Conservation (phyloP, 345 rosid genomes). For the Gossypium australe region DNA sequence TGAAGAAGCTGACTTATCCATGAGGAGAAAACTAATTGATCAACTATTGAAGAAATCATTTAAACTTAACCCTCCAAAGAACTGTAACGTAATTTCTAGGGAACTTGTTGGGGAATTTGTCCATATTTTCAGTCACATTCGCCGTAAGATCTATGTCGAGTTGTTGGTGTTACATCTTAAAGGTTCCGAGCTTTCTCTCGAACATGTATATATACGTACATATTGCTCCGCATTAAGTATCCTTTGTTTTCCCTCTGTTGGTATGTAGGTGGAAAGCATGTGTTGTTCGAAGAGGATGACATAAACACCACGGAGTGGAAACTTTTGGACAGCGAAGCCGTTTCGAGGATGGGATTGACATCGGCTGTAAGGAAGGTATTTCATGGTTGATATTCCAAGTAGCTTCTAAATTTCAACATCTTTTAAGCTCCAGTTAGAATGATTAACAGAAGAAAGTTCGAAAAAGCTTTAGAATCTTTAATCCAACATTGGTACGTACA, state of each 20-base stretch:
- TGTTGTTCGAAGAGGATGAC: constrained; percentile 20
- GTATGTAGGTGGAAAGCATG: constrained; percentile 29
- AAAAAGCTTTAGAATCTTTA: not conserved
- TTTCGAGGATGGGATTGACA: constrained; percentile 60
- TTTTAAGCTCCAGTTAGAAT: not conserved
- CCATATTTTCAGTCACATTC: constrained; percentile 78
- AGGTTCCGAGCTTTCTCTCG: constrained; percentile 32
- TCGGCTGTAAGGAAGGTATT: constrained; percentile 67
- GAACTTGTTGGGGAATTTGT: constrained; percentile 79
- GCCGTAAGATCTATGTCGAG: constrained; percentile 72
- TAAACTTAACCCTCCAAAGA: constrained; percentile 37
- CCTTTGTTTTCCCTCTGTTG: not conserved
- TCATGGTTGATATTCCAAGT: not conserved
- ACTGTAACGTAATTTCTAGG: constrained; percentile 43
- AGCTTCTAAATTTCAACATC: not conserved
- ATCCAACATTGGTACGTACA: not conserved
- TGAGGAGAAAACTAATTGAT: constrained; percentile 56
- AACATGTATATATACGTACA: no score
- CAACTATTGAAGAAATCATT: constrained; percentile 50
- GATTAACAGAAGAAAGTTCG: not conserved
- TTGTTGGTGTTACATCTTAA: constrained; percentile 48
- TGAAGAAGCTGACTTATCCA: constrained; percentile 41
- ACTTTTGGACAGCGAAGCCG: constrained; percentile 38
- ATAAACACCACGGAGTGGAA: constrained; percentile 34
- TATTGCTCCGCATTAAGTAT: not conserved